Base-by-base conservation (phyloP, 176 grass and related monocot genomes). In the Pontederia paniculata region DNA sequence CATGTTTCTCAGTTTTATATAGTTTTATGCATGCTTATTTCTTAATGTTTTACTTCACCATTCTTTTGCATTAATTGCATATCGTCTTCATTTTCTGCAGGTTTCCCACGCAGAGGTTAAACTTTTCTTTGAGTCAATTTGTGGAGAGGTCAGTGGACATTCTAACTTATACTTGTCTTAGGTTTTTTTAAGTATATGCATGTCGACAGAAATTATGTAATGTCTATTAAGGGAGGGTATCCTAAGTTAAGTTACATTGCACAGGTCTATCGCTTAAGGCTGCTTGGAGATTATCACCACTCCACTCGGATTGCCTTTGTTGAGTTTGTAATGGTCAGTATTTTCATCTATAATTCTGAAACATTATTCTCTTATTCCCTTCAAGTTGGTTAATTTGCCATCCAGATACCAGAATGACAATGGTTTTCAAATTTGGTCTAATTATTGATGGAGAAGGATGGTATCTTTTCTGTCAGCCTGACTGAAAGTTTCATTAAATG, bases 281-380 rank as follows among this genome's bases (percentile, higher is more conserved):
- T 98, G 75, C 94, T 98, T 64, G 94, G 94, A n/a, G 94, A 98
- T 48, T 91, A 82, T 60, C 87, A 98, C 65, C 94, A 93, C 79
- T 88, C 88, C 58, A 98, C 94, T 37, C 68, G 87, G 66, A 98
- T 98, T 37, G 83, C 94, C 47, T 98, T 98, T 93, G 87, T 98
- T 47, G 94, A 98, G 76, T 98, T 98, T 93, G 80, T 93, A 54
- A 88, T 86, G 83, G 94, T 98, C 73, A 78, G 77, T 61, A 70
- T 17, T 45, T 37, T 42, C 52, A 54, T 64, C 44, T 66, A 7
- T 52, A 23, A 19, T 22, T 10, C 23, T 58, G 46, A 11, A 37
- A 21, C 60, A n/a, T 47, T 63, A 53, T 59, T 21, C 4, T 23
- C 19, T 9, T 13, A 3, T 23, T 63, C 44, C 20, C 10, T 47